Base-by-base conservation (phyloP, 179 eudicot genomes). In the Spergularia azorica region DNA sequence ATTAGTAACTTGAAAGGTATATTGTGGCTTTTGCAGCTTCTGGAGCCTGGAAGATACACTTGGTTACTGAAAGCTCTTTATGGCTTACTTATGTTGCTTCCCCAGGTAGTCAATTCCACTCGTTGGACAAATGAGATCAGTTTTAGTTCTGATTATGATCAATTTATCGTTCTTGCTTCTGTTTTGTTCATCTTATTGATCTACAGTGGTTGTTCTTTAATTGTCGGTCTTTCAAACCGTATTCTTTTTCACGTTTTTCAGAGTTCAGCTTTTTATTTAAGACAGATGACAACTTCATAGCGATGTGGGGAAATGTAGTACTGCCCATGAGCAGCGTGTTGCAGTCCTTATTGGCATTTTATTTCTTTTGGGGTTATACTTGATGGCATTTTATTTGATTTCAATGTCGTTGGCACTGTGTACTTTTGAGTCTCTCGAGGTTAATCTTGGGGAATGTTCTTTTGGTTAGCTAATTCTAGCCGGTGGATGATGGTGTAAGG, bases 41-140 rank as follows among this genome's bases (percentile, higher is more conserved):
- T 94, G 83, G 98, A 96, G 87, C 99, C 99, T 78, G 92, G 93
- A 83, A 92, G 92, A 80, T 88, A 90, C 81, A 88, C 79, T 61
- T 94, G 94, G 95, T 78, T 96, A 79, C 83, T 96, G 72, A 96
- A 94, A 88, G 86, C 95, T 60, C 88, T 96, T 64, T 94, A 96
- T 81, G 99, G 99, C 83, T 93, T 96, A 79, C 92, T 94, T 63
- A 94, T 94, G 98, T 79, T 96, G 78, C 95, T 94, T 79, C 98
- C 98, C 10, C 98, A 94, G 98, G 98, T 88, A 86, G 36, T 15
- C 3, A 43, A 70, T 80, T 74, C 65, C 36, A 69, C 58, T 15
- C 64, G 14, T 8, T 10, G 16, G 41, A 39, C 32, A 20, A 43
- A 56, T 11, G 14, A 32, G 52, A 41, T 14, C 15, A 51, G 32